Conservation (phyloP, 371 early-diverging fungal genomes). For the Rhizopus delemar region DNA sequence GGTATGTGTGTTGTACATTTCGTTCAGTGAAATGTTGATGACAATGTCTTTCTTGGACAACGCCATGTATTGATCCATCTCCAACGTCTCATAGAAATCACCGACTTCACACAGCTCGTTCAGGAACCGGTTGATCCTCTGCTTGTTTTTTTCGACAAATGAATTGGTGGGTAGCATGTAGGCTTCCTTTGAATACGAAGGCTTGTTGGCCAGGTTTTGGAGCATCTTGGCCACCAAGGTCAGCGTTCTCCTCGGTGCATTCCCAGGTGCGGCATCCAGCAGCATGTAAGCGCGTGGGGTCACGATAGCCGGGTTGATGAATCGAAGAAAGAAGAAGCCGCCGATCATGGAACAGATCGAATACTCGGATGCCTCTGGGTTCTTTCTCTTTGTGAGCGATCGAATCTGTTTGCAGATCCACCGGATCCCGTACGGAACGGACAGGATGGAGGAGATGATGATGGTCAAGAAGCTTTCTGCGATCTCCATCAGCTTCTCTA, state of each 20-base stretch:
- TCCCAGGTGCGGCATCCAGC: conserved; percentile 78
- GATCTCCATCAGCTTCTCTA: conserved; percentile 81
- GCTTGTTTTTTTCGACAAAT: conserved; percentile 85
- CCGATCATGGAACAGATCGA: conserved; percentile 93
- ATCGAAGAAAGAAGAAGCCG: conserved; percentile 96
- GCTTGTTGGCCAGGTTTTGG: conserved; percentile 92
- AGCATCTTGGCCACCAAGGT: conserved; percentile 91
- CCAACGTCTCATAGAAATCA: conserved; percentile 90
- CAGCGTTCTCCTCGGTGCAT: conserved; percentile 82
- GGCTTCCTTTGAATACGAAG: conserved; percentile 85
- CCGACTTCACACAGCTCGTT: conserved; percentile 89
- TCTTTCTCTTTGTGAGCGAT: conserved; percentile 88
- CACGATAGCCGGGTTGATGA: conserved; percentile 95
- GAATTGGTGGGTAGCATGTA: conserved; percentile 87
- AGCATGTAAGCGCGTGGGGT: conserved; percentile 94
- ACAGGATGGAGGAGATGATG: conserved; percentile 77
- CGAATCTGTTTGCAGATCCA: conserved; percentile 98
- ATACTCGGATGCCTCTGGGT: conserved; percentile 85
- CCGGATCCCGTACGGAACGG: conserved; percentile 94
- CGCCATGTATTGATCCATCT: conserved; percentile 96
- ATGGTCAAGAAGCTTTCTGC: conserved; percentile 81
- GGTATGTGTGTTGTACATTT: conserved; percentile 87
- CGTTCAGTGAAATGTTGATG: conserved; percentile 86
- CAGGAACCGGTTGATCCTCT: conserved; percentile 80
- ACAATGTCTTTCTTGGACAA: conserved; percentile 86